These are phyloP conservation scores for Oenanthe javanica DNA, from an alignment of 140 eudicot species.

Conservation along the genomic window DNA sequence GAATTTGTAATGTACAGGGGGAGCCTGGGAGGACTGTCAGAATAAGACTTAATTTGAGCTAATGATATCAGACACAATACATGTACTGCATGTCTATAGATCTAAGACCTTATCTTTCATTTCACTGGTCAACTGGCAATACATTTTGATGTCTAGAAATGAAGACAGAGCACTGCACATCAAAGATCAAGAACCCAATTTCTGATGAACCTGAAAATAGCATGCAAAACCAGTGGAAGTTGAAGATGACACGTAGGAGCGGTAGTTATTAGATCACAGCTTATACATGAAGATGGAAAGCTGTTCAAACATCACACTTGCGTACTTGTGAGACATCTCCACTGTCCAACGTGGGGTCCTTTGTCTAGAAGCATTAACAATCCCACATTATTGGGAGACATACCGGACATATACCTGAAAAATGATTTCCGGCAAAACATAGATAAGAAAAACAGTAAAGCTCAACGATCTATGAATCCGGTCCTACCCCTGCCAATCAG, in stretches of 20 bases:
- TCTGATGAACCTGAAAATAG: constrained; percentile 19
- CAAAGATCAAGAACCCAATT: constrained; percentile 21
- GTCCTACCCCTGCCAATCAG: background rate
- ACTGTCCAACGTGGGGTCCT: constrained; percentile 55
- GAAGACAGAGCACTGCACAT: constrained; percentile 13
- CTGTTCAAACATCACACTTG: constrained; percentile 27
- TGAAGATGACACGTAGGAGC: background rate
- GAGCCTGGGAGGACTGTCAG: background rate
- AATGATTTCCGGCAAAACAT: background rate
- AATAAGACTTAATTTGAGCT: background rate
- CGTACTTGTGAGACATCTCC: constrained; percentile 58
- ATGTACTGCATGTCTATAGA: constrained; percentile 12
- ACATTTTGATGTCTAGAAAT: constrained; percentile 23
- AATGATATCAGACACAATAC: constrained; percentile 12
- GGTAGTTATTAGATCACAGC: constrained; percentile 3
- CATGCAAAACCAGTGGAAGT: constrained; percentile 2
- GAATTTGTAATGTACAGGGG: constrained; percentile 23
- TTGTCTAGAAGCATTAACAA: constrained; percentile 65
- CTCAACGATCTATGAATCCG: background rate
- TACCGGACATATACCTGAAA: constrained; percentile 60
- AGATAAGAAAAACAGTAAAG: background rate
- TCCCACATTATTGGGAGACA: constrained; percentile 51
- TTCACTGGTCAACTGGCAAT: constrained; percentile 22
- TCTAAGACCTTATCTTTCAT: constrained; percentile 19
- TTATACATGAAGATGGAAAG: constrained; percentile 13